Evolutionary conservation across 2,329 filamentous ascomycete species (phyloP).

Genomic region (Dothiorella sarmentorum): DNA sequence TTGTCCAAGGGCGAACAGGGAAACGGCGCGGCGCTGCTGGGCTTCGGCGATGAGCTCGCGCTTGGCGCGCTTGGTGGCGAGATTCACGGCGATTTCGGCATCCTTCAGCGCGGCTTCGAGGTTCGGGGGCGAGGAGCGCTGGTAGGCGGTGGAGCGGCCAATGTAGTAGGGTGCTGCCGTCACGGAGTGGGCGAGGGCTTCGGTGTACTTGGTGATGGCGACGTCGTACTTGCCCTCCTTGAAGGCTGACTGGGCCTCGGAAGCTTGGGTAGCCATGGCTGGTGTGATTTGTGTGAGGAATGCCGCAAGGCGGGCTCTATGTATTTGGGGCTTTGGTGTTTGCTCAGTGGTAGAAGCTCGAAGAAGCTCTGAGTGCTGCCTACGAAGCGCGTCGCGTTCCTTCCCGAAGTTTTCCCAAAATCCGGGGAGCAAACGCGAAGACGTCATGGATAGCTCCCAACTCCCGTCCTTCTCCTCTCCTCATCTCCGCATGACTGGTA

Average conservation of each 20-base stretch:
- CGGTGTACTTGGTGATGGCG: slow-evolving; percentile 63
- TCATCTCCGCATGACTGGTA: slow-evolving; percentile 16
- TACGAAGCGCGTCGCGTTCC: background rate
- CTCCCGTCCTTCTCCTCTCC: background rate
- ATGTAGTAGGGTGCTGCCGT: slow-evolving; percentile 75
- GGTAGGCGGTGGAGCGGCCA: slow-evolving; percentile 74
- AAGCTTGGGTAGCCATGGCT: slow-evolving; percentile 49
- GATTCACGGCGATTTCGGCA: slow-evolving; percentile 52
- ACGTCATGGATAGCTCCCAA: background rate
- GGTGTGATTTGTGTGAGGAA: background rate
- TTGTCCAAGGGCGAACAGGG: slow-evolving; percentile 65
- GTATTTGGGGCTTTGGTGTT: too few relatives aligned
- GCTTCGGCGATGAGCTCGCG: slow-evolving; percentile 75
- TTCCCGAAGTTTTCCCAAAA: background rate
- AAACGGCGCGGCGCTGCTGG: slow-evolving; percentile 75
- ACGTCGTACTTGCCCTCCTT: slow-evolving; percentile 60
- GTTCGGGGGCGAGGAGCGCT: slow-evolving; percentile 56
- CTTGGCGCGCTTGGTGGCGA: slow-evolving; percentile 69
- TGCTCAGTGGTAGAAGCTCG: background rate
- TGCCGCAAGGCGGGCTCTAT: too few relatives aligned
- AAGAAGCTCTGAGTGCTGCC: slow-evolving; percentile 5
- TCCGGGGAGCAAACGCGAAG: background rate
- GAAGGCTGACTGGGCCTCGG: slow-evolving; percentile 60
- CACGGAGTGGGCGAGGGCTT: slow-evolving; percentile 63
- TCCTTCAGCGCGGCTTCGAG: slow-evolving; percentile 44